Evolutionary conservation across 148 eudicot species (phyloP), one percentile per base, ranked within the genome.

Genomic region (Rhododendron mucronatum): DNA sequence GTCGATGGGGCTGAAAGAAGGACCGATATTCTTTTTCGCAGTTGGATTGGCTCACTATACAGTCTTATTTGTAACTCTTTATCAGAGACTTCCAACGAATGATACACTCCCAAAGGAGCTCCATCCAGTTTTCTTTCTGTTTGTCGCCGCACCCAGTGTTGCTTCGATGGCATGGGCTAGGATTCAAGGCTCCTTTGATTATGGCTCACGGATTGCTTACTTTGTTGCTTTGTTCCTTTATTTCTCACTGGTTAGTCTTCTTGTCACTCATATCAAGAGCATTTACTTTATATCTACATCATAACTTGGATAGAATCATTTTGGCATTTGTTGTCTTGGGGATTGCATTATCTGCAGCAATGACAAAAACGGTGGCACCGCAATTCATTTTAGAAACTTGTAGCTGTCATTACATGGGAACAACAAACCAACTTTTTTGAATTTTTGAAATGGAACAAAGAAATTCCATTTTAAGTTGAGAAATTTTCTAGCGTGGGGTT

Each of bases 161-260:
- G 98, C 98, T 61, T 92, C 98, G 0, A 91, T 95, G 94, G 99
- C 99, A 7, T 97, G 99, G 99, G 95, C 96, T 16, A 91, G 37
- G 26, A 93, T 97, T 44, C 93, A 94, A 55, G 99, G 98, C 8
- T 90, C 94, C 13, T 94, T 95, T 21, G 96, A 91, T 86, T 87
- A 87, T 86, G 99, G 94, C 6, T 88, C 99, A 0, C 85, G 95
- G 33, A 91, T 94, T 79, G 91, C 94, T 55, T 95, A 92, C 93
- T 97, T 97, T 90, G 91, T 95, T 61, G 95, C 95, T 80, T 55
- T 97, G 86, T 97, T 97, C 88, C 98, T 97, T 7, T 95, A 93
- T 87, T 89, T 94, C 91, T 97, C 98, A 65, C 87, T 97, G 98
- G 99, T 96, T 84, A 86, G 94, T 89, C 39, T 41, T 18, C 51